phyloP scores from a whole-genome alignment of 306 rosid genomes.

The Prunus armeniaca region DNA sequence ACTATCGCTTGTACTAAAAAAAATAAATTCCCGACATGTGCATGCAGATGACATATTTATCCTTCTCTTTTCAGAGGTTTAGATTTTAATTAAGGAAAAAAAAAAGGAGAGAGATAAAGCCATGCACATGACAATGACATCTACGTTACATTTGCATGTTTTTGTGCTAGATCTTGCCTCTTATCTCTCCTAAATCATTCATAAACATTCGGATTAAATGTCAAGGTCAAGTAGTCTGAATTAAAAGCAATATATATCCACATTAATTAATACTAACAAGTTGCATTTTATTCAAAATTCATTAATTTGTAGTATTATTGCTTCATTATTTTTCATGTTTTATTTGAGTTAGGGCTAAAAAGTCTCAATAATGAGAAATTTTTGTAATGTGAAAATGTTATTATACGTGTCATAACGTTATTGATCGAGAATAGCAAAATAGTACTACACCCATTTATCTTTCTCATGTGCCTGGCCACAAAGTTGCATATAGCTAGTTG shows the following conservation, averaged over 20 bases:
- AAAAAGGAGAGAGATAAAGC: slow-evolving; percentile 23
- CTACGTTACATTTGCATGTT: slow-evolving; percentile 32
- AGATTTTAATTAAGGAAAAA: slow-evolving; percentile 4
- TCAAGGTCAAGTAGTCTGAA: not conserved
- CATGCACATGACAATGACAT: slow-evolving; percentile 57
- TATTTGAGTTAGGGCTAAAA: too few species aligned
- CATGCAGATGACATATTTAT: slow-evolving; percentile 29
- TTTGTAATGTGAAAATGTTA: too few species aligned
- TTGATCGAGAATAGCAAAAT: too few species aligned
- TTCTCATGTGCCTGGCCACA: not conserved
- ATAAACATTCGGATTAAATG: slow-evolving; percentile 10
- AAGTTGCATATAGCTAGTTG: not conserved
- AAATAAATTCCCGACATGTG: not conserved
- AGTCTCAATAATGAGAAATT: too few species aligned
- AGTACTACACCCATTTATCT: fast-evolving
- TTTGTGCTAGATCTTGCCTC: slow-evolving; percentile 38
- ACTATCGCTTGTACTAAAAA: too few species aligned
- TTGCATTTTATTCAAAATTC: not conserved
- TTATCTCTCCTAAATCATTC: slow-evolving; percentile 12
- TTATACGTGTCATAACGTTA: too few species aligned
- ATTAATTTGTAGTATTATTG: not conserved
- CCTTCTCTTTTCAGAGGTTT: slow-evolving; percentile 1
- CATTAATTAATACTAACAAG: too few species aligned
- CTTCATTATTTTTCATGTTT: not conserved
- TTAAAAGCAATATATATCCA: not conserved